Evolutionary conservation across 2,329 filamentous ascomycete genomes (phyloP), one percentile per base, ranked within the genome.

Genomic region (Bipolaris gigantea): DNA sequence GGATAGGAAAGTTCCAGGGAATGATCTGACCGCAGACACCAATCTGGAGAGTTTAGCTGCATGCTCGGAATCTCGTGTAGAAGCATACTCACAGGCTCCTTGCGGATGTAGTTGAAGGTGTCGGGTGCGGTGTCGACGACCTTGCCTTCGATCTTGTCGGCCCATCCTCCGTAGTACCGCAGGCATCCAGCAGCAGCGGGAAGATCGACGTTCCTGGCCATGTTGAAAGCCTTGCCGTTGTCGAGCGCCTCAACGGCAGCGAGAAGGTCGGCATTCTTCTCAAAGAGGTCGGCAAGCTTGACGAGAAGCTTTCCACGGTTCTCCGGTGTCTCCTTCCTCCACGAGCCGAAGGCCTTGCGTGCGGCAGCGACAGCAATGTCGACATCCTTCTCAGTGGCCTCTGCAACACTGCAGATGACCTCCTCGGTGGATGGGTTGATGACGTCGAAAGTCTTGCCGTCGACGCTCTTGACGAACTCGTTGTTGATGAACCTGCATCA

Each of bases 361-460:
- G 92, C 92, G 48, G 91, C 92, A 53, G 84, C 80, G 61, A 97
- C 92, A 60, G 92, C 92, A 56, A 92, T 79, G 75, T 86, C 84
- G 73, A 85, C 81, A 80, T 94, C 90, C 82, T 95, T 92, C 82
- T 95, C 91, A 62, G 88, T 89, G 72, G 88, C 92, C 79, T 96
- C 92, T 73, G 85, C 80, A 66, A 96, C 89, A 50, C 86, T 87
- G 81, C 82, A 84, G 80, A 96, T 95, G 71, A 90, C 85, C 77
- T 92, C 86, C 77, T 96, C 92, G 62, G 85, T 90, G 61, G 88
- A 72, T 56, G 92, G 92, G 84, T 96, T 96, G 82, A 94, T 88
- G 76, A 92, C 89, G 79, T 96, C 91, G 72, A 96, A 94, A 64
- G 88, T 92, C 84, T 90, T 88, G 80, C 92, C 92, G 67, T 96